phyloP scores from a whole-genome alignment of 2,329 filamentous ascomycete genomes.

The Calonectria pseudoreteaudii region DNA sequence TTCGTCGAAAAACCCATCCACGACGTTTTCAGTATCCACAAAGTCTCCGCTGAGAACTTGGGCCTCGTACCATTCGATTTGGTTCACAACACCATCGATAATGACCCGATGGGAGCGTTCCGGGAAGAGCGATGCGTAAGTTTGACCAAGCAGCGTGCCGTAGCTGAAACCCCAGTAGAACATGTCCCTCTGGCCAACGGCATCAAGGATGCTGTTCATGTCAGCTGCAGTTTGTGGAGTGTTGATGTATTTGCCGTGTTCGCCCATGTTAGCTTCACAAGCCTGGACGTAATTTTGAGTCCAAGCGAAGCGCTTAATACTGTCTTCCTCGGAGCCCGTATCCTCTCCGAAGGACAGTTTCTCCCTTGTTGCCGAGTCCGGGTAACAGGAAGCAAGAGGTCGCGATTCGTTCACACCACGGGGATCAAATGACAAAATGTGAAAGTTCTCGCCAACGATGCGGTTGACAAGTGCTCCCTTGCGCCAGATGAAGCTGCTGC shows the following conservation, averaged over 20 bases:
- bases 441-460: slow-evolving; percentile 56
- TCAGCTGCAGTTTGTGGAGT: slow-evolving; percentile 64
- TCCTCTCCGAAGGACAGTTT: slow-evolving; percentile 39
- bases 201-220: slow-evolving; percentile 63
- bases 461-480: slow-evolving; percentile 50
- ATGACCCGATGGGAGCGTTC: slow-evolving; percentile 48
- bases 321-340: slow-evolving; percentile 47
- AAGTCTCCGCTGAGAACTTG: slow-evolving; percentile 43
- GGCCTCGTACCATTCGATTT: slow-evolving; percentile 48
- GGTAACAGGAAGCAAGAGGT: slow-evolving; percentile 54
- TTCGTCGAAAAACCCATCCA: slow-evolving; percentile 50
- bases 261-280: slow-evolving; percentile 58
- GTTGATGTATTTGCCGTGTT: slow-evolving; percentile 58
- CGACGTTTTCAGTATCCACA: slow-evolving; percentile 44
- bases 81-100: slow-evolving; percentile 51
- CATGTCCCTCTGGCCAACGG: slow-evolving; percentile 47
- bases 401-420: slow-evolving; percentile 54
- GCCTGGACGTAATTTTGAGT: slow-evolving; percentile 54
- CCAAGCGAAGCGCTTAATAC: slow-evolving; percentile 55
- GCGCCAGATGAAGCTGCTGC: slow-evolving; percentile 51
- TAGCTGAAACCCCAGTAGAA: slow-evolving; percentile 58
- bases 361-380: slow-evolving; percentile 46
- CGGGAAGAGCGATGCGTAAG: slow-evolving; percentile 54
- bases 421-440: slow-evolving; percentile 61
- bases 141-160: slow-evolving; percentile 55